Percentiles rank a stretch among this genome's conserved stretches.
Conservation (phyloP, 345 rosid genomes). For the Rhizophora apiculata region DNA sequence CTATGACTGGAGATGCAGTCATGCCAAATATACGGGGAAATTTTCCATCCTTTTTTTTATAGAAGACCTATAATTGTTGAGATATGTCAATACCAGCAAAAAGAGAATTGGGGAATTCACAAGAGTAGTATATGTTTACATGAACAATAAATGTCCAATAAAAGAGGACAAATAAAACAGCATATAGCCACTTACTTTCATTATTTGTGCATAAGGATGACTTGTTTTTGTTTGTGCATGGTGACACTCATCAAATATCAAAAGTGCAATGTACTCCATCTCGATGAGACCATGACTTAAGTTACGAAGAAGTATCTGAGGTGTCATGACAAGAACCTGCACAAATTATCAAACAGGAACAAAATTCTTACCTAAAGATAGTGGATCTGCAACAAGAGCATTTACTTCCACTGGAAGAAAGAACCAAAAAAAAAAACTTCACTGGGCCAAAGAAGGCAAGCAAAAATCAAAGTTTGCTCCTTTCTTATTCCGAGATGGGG, state of each 20-base stretch:
- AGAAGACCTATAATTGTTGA: slow-evolving; percentile 57
- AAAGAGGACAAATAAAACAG: not conserved
- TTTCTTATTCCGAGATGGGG: not conserved
- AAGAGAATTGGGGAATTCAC: not conserved
- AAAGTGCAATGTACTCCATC: slow-evolving; percentile 85
- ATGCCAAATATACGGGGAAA: slow-evolving; percentile 90
- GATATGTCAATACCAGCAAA: slow-evolving; percentile 14
- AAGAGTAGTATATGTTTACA: not conserved
- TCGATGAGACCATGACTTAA: slow-evolving; percentile 84
- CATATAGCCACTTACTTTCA: slow-evolving; percentile 58
- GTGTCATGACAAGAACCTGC: slow-evolving; percentile 97
- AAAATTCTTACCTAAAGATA: slow-evolving; percentile 17
- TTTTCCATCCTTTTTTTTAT: slow-evolving; percentile 44
- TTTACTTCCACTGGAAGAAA: slow-evolving; percentile 2
- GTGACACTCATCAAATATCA: slow-evolving; percentile 92
- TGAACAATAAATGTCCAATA: not conserved
- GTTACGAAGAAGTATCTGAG: slow-evolving; percentile 60
- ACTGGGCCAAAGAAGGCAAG: not conserved
- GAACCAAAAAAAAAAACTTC: not conserved
- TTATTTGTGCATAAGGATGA: slow-evolving; percentile 89
- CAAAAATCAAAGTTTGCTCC: not conserved
- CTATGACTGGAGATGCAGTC: slow-evolving; percentile 96
- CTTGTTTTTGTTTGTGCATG: slow-evolving; percentile 81
- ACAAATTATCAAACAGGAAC: slow-evolving; percentile 13
- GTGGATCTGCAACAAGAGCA: slow-evolving; percentile 11